Percentiles rank a stretch among this genome's conserved stretches.
Evolutionary conservation across 2,329 filamentous ascomycete species (phyloP).

Genomic region (Curvularia lunata): DNA sequence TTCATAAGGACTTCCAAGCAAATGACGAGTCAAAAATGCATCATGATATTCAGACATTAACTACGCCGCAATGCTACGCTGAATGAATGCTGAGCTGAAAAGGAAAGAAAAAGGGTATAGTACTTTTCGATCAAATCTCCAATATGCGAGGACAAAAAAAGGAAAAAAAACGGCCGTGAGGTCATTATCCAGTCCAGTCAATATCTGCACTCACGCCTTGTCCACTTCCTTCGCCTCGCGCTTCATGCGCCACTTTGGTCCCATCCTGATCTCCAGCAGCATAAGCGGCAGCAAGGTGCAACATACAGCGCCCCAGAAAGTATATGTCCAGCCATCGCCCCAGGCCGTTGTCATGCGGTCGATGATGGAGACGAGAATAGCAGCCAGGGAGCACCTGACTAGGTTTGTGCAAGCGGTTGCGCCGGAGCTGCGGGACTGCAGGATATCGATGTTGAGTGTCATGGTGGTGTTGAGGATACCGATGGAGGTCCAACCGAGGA

Average conservation of each 20-base stretch:
- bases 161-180: background rate
- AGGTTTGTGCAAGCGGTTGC: slow-evolving; percentile 39
- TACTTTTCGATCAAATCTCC: slow-evolving; percentile 4
- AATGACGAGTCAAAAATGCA: background rate
- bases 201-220: background rate
- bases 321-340: slow-evolving; percentile 39
- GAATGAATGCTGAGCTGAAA: background rate
- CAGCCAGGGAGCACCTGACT: slow-evolving; percentile 34
- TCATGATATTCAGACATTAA: background rate
- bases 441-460: slow-evolving; percentile 41
- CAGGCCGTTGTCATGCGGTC: slow-evolving; percentile 30
- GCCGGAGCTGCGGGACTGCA: slow-evolving; percentile 33
- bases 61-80: slow-evolving; percentile 1
- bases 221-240: slow-evolving; percentile 27
- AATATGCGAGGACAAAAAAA: background rate
- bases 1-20: background rate
- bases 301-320: slow-evolving; percentile 33
- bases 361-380: slow-evolving; percentile 34
- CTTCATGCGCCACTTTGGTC: slow-evolving; percentile 31
- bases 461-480: slow-evolving; percentile 40
- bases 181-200: background rate
- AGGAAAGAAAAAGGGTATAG: slow-evolving; percentile 9
- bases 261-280: slow-evolving; percentile 37
- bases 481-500: slow-evolving; percentile 38
- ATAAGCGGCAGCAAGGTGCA: slow-evolving; percentile 36